Conservation (phyloP, 345 rosid genomes). For the Aegle marmelos region DNA sequence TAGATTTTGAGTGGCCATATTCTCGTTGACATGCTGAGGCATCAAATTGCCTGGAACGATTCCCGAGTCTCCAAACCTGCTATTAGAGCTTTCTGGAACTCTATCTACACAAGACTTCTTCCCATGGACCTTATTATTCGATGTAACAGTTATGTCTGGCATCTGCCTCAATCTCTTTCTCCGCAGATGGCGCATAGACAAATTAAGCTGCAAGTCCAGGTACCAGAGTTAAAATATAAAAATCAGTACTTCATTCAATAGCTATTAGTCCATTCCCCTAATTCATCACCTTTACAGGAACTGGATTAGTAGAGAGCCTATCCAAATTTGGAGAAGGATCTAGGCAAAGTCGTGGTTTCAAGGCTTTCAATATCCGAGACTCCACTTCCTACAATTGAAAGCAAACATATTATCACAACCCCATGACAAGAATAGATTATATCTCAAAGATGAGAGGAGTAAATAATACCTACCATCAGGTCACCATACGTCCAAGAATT, state of each 20-base stretch:
- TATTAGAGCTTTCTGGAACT: conserved; percentile 63
- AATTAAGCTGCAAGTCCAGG: conserved; percentile 60
- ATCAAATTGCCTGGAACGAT: conserved; percentile 47
- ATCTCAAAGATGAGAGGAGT: conserved; percentile 5
- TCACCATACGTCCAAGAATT: conserved; percentile 95
- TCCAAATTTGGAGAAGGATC: conserved; percentile 93
- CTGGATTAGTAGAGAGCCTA: conserved; percentile 56
- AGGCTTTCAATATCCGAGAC: conserved; percentile 85
- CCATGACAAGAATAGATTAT: not conserved
- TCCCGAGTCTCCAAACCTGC: conserved; percentile 46
- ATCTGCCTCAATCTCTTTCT: conserved; percentile 73
- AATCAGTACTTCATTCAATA: not conserved
- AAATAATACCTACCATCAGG: conserved; percentile 62
- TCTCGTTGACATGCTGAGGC: conserved; percentile 58
- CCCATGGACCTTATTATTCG: conserved; percentile 61
- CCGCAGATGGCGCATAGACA: conserved; percentile 54
- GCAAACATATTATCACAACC: conserved; percentile 7
- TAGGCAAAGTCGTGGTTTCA: conserved; percentile 86
- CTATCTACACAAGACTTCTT: conserved; percentile 76
- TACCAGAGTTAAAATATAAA: conserved; percentile 13
- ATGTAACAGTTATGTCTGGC: conserved; percentile 56
- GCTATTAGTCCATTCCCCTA: not conserved
- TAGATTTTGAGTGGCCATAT: conserved; percentile 52
- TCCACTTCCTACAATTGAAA: conserved; percentile 74
- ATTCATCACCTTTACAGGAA: conserved; percentile 53